Evolutionary conservation across 176 grass and related monocot genomes (phyloP).

Genomic region (Bonia amplexicaulis): DNA sequence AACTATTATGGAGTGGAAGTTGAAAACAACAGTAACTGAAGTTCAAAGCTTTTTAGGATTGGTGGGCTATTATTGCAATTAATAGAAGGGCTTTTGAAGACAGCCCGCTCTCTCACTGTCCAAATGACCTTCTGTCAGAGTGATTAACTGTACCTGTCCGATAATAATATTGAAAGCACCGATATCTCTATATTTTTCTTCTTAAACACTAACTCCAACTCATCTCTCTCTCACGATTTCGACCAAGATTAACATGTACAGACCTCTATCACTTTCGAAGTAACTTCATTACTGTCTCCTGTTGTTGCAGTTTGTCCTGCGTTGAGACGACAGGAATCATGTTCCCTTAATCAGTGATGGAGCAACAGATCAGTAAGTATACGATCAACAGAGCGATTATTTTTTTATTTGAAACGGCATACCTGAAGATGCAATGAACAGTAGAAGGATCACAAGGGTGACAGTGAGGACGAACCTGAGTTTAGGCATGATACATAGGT

Average conservation of each 20-base stretch:
- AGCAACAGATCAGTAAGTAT: background rate
- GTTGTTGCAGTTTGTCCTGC: background rate
- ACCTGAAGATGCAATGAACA: conserved; percentile 36
- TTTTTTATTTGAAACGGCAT: background rate
- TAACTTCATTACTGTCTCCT: background rate
- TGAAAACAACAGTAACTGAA: too few relatives aligned
- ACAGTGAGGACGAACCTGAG: background rate
- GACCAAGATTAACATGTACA: background rate
- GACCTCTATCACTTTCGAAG: conserved; percentile 21
- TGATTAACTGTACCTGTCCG: background rate
- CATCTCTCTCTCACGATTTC: background rate
- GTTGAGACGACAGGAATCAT: background rate
- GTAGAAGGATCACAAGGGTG: conserved; percentile 22
- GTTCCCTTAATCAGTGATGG: background rate
- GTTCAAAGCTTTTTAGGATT: too few relatives aligned
- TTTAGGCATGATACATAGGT: conserved; percentile 2
- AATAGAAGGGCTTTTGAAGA: too few relatives aligned
- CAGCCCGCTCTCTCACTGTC: too few relatives aligned
- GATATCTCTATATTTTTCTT: background rate
- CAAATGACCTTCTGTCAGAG: background rate
- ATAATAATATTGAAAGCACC: background rate
- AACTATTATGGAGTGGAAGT: too few relatives aligned
- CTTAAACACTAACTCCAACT: background rate
- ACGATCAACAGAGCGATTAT: background rate
- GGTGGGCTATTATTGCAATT: too few relatives aligned